These are phyloP conservation scores for Penicillium italicum DNA, from an alignment of 2,329 filamentous ascomycete genomes.

Conservation along the genomic window DNA sequence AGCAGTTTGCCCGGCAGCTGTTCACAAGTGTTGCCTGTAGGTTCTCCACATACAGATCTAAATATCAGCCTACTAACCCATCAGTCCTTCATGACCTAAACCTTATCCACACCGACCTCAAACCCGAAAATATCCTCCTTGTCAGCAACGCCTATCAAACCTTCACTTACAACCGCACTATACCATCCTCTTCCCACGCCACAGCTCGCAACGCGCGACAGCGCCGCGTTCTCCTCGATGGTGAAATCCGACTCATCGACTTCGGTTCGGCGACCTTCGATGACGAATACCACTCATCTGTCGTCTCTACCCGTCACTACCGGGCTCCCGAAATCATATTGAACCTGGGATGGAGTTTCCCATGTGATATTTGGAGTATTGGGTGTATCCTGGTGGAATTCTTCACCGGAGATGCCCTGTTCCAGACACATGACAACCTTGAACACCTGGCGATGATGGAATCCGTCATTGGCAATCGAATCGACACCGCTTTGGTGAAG, in stretches of 20 bases:
- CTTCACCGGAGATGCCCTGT: slow-evolving; percentile 64
- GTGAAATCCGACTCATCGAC: slow-evolving; percentile 64
- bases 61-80: slow-evolving; percentile 12
- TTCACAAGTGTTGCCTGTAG: slow-evolving; percentile 97
- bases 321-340: slow-evolving; percentile 65
- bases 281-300: slow-evolving; percentile 65
- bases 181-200: slow-evolving; percentile 61
- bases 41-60: slow-evolving; percentile 39
- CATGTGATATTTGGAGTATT: slow-evolving; percentile 68
- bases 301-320: slow-evolving; percentile 65
- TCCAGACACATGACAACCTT: slow-evolving; percentile 66
- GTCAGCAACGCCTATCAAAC: slow-evolving; percentile 64
- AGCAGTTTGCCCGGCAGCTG: slow-evolving; percentile 90
- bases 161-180: slow-evolving; percentile 65
- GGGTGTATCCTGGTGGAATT: slow-evolving; percentile 67
- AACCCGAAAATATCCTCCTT: slow-evolving; percentile 65
- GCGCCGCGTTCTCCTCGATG: slow-evolving; percentile 60
- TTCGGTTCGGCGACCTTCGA: slow-evolving; percentile 67
- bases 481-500: slow-evolving; percentile 54
- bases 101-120: slow-evolving; percentile 83
- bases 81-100: slow-evolving; percentile 92
- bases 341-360: slow-evolving; percentile 65
- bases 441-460: slow-evolving; percentile 70
- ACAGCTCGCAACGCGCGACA: slow-evolving; percentile 57
- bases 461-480: slow-evolving; percentile 54